Conservation (phyloP, 2,329 filamentous ascomycete genomes). For the Triangularia verruculosa region DNA sequence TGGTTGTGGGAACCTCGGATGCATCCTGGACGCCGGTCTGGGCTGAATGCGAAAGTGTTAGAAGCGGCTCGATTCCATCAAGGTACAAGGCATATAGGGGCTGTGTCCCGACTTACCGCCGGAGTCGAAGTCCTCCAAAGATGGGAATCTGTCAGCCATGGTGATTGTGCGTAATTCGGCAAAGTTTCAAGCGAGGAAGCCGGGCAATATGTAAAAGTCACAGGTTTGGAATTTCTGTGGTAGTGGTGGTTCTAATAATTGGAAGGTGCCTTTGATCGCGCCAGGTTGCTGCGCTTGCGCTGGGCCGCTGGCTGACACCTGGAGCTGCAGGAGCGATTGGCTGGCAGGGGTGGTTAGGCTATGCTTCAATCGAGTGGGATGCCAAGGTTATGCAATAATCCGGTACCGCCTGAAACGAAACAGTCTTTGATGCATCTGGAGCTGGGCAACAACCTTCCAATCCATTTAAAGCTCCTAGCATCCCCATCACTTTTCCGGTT, state of each 20-base stretch:
- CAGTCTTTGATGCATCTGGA: constrained; percentile 15
- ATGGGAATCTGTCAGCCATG: constrained; percentile 79
- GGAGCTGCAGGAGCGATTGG: constrained; percentile 8
- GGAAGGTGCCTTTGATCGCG: constrained; percentile 20
- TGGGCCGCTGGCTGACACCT: constrained; percentile 5
- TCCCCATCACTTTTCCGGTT: constrained; percentile 11
- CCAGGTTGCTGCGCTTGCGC: constrained; percentile 22
- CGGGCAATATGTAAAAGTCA: neutral
- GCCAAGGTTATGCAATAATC: constrained; percentile 14
- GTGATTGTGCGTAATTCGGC: constrained; percentile 22
- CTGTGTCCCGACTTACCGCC: constrained; percentile 46
- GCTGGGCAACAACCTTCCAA: constrained; percentile 18
- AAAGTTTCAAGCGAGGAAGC: neutral
- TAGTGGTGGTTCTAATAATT: constrained; percentile 1
- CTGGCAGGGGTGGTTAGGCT: neutral
- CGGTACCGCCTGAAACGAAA: constrained; percentile 9
- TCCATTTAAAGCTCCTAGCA: constrained; percentile 2
- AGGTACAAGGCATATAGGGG: constrained; percentile 9
- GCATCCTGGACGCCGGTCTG: constrained; percentile 63
- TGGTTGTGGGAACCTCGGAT: constrained; percentile 58
- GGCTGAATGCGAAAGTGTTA: constrained; percentile 44
- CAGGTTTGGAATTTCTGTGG: neutral
- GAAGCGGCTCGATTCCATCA: constrained; percentile 5
- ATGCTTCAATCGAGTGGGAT: neutral
- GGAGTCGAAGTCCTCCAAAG: constrained; percentile 73